Percentiles rank a stretch among this genome's conserved stretches.
Evolutionary conservation across 1,139 yeast species (phyloP).

Genomic region (Saccharomyces hybrid): DNA sequence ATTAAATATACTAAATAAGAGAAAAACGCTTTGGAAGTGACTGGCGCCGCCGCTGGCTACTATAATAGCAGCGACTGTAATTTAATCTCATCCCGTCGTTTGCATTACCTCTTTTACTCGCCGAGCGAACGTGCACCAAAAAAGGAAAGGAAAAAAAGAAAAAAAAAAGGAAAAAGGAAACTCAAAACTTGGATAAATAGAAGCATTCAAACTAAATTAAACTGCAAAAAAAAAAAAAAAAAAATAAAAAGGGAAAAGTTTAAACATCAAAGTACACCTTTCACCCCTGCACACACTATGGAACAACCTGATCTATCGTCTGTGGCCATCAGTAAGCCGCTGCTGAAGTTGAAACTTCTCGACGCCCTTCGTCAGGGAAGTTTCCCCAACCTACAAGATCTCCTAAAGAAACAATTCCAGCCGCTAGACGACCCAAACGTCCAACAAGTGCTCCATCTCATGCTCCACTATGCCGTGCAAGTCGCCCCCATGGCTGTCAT

Average conservation of each 20-base stretch:
- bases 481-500: slow-evolving; percentile 60
- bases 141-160: background rate
- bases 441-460: slow-evolving; percentile 29
- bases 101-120: background rate
- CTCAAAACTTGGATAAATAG: background rate
- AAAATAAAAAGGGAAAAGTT: background rate
- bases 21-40: too few relatives aligned
- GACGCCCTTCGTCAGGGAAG: slow-evolving; percentile 59
- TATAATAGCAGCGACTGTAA: background rate
- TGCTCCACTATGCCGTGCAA: slow-evolving; percentile 80
- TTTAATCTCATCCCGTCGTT: background rate
- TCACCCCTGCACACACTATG: background rate
- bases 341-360: slow-evolving; percentile 54
- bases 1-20: too few relatives aligned
- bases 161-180: background rate
- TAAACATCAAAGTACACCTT: background rate
- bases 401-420: slow-evolving; percentile 20
- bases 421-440: slow-evolving; percentile 33
- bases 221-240: background rate
- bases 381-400: slow-evolving; percentile 30
- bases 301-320: background rate
- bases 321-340: slow-evolving; percentile 33
- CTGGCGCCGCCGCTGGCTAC: too few relatives aligned
- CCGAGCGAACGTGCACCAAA: background rate
- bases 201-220: background rate